These are phyloP conservation scores for Plasmopara halstedii DNA, from an alignment of 352 stramenopile species.

Conservation along the genomic window DNA sequence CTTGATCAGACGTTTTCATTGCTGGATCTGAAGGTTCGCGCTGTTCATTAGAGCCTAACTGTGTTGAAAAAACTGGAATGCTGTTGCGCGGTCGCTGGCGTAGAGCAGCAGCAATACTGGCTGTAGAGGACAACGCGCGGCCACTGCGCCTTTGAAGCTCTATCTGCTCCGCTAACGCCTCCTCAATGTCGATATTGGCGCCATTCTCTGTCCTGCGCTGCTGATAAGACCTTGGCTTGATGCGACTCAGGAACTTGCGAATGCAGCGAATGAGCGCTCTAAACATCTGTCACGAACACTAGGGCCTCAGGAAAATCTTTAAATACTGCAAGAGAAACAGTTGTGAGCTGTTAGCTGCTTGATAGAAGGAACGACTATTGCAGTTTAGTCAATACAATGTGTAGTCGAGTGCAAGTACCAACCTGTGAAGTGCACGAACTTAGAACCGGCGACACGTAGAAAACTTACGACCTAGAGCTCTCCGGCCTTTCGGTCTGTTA, in stretches of 20 bases:
- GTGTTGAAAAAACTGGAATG: slow-evolving; percentile 27
- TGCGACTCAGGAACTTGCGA: slow-evolving; percentile 23
- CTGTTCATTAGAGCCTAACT: slow-evolving; percentile 16
- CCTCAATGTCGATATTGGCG: slow-evolving; percentile 32
- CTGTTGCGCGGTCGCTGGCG: slow-evolving; percentile 19
- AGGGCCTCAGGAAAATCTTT: slow-evolving; percentile 4
- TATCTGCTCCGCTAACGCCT: slow-evolving; percentile 25
- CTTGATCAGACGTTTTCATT: slow-evolving; percentile 15
- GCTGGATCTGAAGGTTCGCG: slow-evolving; percentile 12
- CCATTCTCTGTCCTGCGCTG: slow-evolving; percentile 18
- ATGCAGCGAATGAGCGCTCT: slow-evolving; percentile 32
- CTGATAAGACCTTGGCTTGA: slow-evolving; percentile 16
- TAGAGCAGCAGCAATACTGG: slow-evolving; percentile 30
- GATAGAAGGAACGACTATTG: slow-evolving; percentile 6
- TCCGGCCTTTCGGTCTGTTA: slow-evolving; percentile 21
- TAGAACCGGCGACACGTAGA: too few relatives aligned
- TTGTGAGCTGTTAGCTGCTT: slow-evolving; percentile 2
- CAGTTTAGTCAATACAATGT: not conserved
- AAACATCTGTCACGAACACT: slow-evolving; percentile 18
- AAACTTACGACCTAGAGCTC: too few relatives aligned
- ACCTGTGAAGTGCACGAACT: too few relatives aligned
- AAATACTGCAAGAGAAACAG: slow-evolving; percentile 2
- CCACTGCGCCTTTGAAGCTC: slow-evolving; percentile 28
- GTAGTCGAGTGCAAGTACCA: slow-evolving; percentile 16
- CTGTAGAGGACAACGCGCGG: slow-evolving; percentile 28